Base-by-base conservation (phyloP, 805 yeast species). In the Isabelozyma rhagii region DNA sequence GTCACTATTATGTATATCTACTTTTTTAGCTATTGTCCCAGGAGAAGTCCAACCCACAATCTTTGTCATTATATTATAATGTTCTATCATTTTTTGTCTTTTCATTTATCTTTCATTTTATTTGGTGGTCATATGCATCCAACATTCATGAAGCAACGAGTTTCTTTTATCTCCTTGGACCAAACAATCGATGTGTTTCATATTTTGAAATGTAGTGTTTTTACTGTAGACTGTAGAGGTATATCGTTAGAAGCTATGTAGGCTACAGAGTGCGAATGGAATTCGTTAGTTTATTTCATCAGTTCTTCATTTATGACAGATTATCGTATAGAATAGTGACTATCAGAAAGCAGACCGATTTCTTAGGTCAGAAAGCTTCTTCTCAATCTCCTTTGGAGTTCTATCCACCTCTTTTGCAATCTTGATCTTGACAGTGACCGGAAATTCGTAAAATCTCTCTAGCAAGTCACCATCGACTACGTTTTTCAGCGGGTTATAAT, bases 401-500 rank as follows among this genome's bases (percentile, higher is more conserved):
- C 80, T 67, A 31, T 80, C 82, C 59, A 82, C 59, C 43, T 66
- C 66, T 11, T 66, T 58, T 7, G 76, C 74, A 28, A 79, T 67
- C 15, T 60, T 64, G 17, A 70, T 56, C 49, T 78, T 73, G 4
- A 64, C 60, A 1, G 68, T 56, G 1, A 64, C 62, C 11, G 60
- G 58, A 17, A 80, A 61, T 8, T 63, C 59, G 44, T 60, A 66
- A 58, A 72, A 88, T 41, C 67, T 63, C 58, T 90, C 97, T 44
- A 93, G 72, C 13, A 89, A 71, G 62, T 94, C 98, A 8, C 99
- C 99, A 67, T 94, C 97, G 40, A 94, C 77, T 2, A 87, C 83
- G 45, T 82, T 78, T 54, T 83, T 85, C 2, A 78, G 80, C 0
- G 97, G 97, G n/a, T 81, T 83, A 63, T 89, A 90, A 60, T 85